Base-by-base conservation (phyloP, 2,329 filamentous ascomycete species). In the Mycogone perniciosa region DNA sequence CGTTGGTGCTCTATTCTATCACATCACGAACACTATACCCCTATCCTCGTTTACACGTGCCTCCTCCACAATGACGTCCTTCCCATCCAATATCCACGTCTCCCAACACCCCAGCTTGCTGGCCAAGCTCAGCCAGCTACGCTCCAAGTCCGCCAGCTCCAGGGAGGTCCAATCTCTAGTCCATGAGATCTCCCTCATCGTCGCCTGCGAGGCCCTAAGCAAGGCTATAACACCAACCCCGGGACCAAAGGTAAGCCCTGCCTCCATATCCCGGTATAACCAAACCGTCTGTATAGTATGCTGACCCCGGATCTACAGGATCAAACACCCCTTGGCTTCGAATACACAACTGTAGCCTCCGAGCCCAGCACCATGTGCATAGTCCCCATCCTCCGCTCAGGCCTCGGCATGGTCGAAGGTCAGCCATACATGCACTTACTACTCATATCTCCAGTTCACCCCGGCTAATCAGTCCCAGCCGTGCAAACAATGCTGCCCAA, bases 311-410 rank as follows among this genome's bases (percentile, higher is more conserved):
- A 41, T 31, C 4, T 5, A 27, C 53, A 95, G 88, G 88, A 85
- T 64, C 72, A 79, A 63, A 93, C 89, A 0, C 87, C 89, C 1
- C 77, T 97, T 31, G 88, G 86, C 57, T 89, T 84, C 67, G 71
- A 82, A 55, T 96, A 91, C 71, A 77, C 80, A 10, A 84, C 81
- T 1, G 79, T 81, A 35, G 75, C 75, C 37, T 76, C 89, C 57
- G 68, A 77, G 5, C 85, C 88, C 1, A 70, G 76, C 44, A 79
- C 79, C 52, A 80, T 96, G 59, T 91, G 85, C 47, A 79, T 97
- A 48, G 85, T 97, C 3, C 92, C 92, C 35, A 95, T 97, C 68
- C 80, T 97, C n/a, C 81, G 92, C 54, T 95, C 89, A 4, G 92
- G 92, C 29, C 76, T 96, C 38, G 88, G 83, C 66, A 96, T 97